Evolutionary conservation across 306 rosid genomes (phyloP).

Genomic region (Glycyrrhiza uralensis): DNA sequence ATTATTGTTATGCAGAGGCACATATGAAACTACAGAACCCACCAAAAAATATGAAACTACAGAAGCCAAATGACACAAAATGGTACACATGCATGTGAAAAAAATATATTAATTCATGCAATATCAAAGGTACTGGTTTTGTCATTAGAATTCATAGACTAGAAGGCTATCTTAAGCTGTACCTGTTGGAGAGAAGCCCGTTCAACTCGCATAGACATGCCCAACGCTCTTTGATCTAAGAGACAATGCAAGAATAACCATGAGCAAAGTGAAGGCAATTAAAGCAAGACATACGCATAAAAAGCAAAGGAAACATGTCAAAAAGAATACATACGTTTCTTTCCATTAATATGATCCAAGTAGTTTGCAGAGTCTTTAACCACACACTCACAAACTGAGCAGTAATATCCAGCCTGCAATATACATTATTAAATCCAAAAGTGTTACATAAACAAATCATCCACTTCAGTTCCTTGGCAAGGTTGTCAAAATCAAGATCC

Average conservation of each 20-base stretch:
- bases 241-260: constrained; percentile 11
- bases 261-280: constrained; percentile 15
- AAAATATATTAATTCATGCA: background rate
- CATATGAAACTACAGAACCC: background rate
- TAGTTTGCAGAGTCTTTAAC: constrained; percentile 98
- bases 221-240: constrained; percentile 94
- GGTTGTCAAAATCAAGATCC: background rate
- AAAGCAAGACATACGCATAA: background rate
- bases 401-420: constrained; percentile 91
- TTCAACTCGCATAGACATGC: constrained; percentile 99
- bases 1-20: background rate
- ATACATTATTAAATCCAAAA: constrained; percentile 1
- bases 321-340: constrained; percentile 75
- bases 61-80: constrained; percentile 7
- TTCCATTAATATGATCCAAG: constrained; percentile 98
- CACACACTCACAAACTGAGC: constrained; percentile 97
- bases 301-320: background rate
- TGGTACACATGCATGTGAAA: background rate
- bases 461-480: background rate
- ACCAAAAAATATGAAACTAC: constrained; percentile 3
- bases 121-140: background rate
- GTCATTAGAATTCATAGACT: background rate
- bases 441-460: background rate
- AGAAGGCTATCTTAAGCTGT: background rate
- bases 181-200: constrained; percentile 96